Evolutionary conservation across 306 rosid genomes (phyloP), one percentile per base, ranked within the genome.

Genomic region (Purshia tridentata): DNA sequence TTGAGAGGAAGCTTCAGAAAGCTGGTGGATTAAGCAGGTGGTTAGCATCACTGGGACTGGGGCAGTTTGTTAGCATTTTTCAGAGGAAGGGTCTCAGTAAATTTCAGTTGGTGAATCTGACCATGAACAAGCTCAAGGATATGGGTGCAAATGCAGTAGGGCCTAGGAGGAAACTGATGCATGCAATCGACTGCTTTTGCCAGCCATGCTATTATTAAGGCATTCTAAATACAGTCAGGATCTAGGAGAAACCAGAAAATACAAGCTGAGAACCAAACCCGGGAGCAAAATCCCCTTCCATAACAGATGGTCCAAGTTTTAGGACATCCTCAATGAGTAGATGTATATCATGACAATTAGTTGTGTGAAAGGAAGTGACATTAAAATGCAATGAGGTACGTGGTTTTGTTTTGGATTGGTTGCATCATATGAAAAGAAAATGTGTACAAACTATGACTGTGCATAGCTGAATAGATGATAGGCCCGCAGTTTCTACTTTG

Each of bases 61-160:
- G 64, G 70, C 97, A 90, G 82, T 94, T 91, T 79, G 92, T 84
- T 64, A 84, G 81, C 74, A 81, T 94, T 77, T 91, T 94, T 69
- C 91, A 77, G 55, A 85, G 95, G 48, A 94, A 66, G 70, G 59
- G 88, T 73, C 67, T 94, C 46, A 66, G 20, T 46, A 94, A 91
- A 76, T 88, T 85, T 82, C 96, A 94, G 66, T 84, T 94, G 76
- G 95, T 83, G 65, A 87, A 90, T 80, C 76, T 94, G 63, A 94
- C 91, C 70, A 91, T 91, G 99, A 84, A 91, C 65, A 94, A 88
- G 74, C 96, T 94, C 69, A 90, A 94, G 84, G 93, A 91, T 81
- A 94, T 94, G 97, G 96, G 99, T 13, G 96, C 96, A 45, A 81
- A 66, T 78, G 95, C 97, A 0, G 99, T 94, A n/a, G 97, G 99